These are phyloP conservation scores for Tuber umbilicatum DNA, from an alignment of 495 filamentous ascomycete genomes.

Conservation along the genomic window DNA sequence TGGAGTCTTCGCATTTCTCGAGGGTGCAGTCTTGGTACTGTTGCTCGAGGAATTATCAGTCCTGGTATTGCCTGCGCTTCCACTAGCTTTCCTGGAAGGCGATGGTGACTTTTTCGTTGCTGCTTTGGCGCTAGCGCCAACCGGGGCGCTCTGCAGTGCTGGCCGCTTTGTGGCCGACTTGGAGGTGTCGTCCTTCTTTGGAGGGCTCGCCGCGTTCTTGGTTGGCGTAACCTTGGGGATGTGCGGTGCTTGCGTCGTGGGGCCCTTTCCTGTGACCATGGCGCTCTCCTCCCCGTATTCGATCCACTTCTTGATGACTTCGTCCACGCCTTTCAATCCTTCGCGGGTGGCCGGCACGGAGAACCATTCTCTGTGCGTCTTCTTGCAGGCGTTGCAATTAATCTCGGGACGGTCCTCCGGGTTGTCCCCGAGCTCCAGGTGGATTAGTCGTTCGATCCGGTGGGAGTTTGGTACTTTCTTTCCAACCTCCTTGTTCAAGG, in stretches of 20 bases:
- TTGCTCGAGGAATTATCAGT: background rate
- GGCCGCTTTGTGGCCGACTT: conserved; percentile 13
- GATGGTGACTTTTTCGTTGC: background rate
- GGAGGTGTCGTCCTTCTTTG: background rate
- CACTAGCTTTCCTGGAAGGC: background rate
- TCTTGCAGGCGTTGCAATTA: conserved; percentile 71
- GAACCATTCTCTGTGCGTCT: conserved; percentile 93
- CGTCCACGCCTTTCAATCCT: conserved; percentile 70
- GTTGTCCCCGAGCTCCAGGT: conserved; percentile 62
- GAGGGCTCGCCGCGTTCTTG: background rate
- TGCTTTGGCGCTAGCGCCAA: background rate
- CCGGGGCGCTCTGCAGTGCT: conserved; percentile 9
- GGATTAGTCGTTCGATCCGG: conserved; percentile 83
- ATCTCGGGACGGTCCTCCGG: conserved; percentile 59
- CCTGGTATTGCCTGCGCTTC: background rate
- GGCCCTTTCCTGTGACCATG: conserved; percentile 10
- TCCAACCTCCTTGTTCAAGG: conserved; percentile 17
- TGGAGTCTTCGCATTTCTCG: background rate
- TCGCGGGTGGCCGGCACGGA: conserved; percentile 70
- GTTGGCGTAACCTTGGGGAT: conserved; percentile 7
- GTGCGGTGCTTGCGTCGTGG: background rate
- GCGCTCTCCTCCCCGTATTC: conserved; percentile 59
- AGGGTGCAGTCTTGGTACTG: background rate
- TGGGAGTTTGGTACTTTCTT: conserved; percentile 78
- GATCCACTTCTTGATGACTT: conserved; percentile 78